A percentile compares a stretch with the other conserved stretches of the same genome.
These are phyloP conservation scores for Ganoderma leucocontextum DNA, from an alignment of 1,284 basidiomycete species.

Conservation along the genomic window DNA sequence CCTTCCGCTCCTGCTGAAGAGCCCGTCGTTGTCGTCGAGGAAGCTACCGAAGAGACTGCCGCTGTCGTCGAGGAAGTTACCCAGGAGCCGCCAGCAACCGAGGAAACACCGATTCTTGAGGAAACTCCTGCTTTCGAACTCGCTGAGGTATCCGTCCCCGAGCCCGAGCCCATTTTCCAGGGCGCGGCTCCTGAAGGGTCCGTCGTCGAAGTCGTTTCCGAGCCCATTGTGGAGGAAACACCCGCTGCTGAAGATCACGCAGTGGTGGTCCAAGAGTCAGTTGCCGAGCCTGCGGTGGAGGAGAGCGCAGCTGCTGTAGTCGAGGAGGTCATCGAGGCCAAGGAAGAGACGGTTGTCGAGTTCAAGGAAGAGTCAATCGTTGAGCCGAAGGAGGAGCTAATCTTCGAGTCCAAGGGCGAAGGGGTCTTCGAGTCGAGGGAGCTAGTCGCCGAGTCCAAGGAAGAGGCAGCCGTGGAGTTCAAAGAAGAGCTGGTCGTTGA, in stretches of 20 bases:
- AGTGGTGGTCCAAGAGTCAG: not conserved
- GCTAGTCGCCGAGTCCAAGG: not conserved
- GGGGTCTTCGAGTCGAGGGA: not conserved
- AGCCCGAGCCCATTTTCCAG: not conserved
- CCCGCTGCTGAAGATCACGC: not conserved
- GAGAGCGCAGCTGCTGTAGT: not conserved
- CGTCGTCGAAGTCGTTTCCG: not conserved
- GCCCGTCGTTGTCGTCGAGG: not conserved
- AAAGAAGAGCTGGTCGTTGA: not conserved
- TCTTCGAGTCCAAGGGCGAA: not conserved
- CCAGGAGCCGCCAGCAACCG: conserved; percentile 6
- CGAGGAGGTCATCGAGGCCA: not conserved
- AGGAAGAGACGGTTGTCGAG: not conserved
- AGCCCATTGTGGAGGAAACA: not conserved
- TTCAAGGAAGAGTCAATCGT: not conserved
- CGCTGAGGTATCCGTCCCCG: not conserved
- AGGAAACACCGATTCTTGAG: conserved; percentile 11
- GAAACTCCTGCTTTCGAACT: conserved; percentile 4
- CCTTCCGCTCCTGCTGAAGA: conserved; percentile 15
- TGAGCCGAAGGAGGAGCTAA: not conserved
- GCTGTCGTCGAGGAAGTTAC: conserved; percentile 2
- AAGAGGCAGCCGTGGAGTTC: not conserved
- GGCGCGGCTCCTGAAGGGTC: not conserved
- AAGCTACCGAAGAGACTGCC: not conserved
- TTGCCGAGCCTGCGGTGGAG: conserved; percentile 9